Evolutionary conservation across 2,329 filamentous ascomycete genomes (phyloP).

Genomic region (Rhexocercosporidium sp.): DNA sequence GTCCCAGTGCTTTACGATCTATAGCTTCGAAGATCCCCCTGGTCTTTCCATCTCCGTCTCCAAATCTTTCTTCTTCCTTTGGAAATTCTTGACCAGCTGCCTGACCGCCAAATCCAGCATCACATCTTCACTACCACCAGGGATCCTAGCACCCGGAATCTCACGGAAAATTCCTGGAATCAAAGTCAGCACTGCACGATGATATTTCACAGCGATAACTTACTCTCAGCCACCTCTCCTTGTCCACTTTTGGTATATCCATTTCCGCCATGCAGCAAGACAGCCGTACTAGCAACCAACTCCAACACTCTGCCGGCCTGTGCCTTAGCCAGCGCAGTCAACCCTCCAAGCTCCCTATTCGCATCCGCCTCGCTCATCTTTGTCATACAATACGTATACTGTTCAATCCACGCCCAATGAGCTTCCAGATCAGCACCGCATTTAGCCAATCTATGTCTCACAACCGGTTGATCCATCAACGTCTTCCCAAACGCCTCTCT

Average conservation of each 20-base stretch:
- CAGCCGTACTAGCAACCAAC: constrained; percentile 71
- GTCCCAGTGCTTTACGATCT: constrained; percentile 11
- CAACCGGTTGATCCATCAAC: constrained; percentile 76
- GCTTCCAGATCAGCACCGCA: constrained; percentile 70
- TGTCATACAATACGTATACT: constrained; percentile 71
- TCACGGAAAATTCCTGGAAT: constrained; percentile 63
- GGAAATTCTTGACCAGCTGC: constrained; percentile 73
- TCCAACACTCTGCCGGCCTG: constrained; percentile 74
- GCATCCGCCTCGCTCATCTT: constrained; percentile 63
- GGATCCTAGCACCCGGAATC: constrained; percentile 65
- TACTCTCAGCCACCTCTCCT: constrained; percentile 73
- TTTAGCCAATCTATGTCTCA: constrained; percentile 74
- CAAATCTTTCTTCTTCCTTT: constrained; percentile 59
- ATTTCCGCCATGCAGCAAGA: constrained; percentile 76
- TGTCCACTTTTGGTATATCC: constrained; percentile 73
- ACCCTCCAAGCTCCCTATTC: constrained; percentile 69
- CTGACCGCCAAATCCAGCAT: constrained; percentile 72
- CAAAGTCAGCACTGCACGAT: constrained; percentile 7
- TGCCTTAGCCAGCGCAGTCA: constrained; percentile 76
- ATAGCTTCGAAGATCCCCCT: constrained; percentile 50
- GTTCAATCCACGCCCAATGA: constrained; percentile 75
- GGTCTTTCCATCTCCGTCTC: constrained; percentile 42
- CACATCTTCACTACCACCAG: constrained; percentile 75
- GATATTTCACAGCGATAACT: constrained; percentile 43
- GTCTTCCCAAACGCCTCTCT: constrained; percentile 71